These are phyloP conservation scores for Wickerhamomyces sp. DNA, from an alignment of 1,139 yeast species.

Conservation along the genomic window DNA sequence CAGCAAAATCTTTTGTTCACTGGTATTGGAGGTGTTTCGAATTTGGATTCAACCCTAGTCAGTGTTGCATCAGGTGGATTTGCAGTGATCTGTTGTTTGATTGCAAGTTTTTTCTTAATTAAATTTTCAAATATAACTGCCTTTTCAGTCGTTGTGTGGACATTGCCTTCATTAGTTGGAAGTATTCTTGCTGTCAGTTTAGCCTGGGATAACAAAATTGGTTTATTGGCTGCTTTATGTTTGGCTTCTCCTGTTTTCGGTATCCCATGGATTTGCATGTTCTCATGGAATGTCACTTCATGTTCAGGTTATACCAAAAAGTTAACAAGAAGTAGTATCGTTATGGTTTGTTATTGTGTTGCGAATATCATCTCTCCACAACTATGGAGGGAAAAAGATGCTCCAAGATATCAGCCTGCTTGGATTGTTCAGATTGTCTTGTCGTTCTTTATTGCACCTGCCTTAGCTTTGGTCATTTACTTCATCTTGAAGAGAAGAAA, in stretches of 20 bases:
- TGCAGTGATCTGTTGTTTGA: slow-evolving; percentile 31
- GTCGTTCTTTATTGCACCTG: slow-evolving; percentile 39
- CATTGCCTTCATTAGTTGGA: slow-evolving; percentile 39
- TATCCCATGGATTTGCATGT: slow-evolving; percentile 38
- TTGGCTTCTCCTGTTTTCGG: slow-evolving; percentile 37
- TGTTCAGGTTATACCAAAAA: slow-evolving; percentile 39
- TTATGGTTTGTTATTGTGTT: slow-evolving; percentile 35
- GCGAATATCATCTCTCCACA: slow-evolving; percentile 44
- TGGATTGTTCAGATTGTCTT: slow-evolving; percentile 52
- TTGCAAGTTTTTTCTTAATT: slow-evolving; percentile 25
- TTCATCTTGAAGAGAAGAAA: slow-evolving; percentile 36
- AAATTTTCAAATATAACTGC: slow-evolving; percentile 27
- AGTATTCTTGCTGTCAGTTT: slow-evolving; percentile 40
- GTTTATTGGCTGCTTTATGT: slow-evolving; percentile 38
- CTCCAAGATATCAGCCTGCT: slow-evolving; percentile 41
- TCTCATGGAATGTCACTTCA: slow-evolving; percentile 33
- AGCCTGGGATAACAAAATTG: slow-evolving; percentile 37
- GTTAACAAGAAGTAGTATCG: slow-evolving; percentile 35
- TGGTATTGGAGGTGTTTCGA: slow-evolving; percentile 36
- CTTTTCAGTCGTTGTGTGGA: slow-evolving; percentile 34
- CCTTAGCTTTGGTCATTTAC: slow-evolving; percentile 34
- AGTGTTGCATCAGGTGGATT: slow-evolving; percentile 49
- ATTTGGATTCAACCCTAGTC: slow-evolving; percentile 44
- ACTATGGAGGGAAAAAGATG: slow-evolving; percentile 36
- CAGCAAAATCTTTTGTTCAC: slow-evolving; percentile 41